Percentiles rank a stretch among this genome's conserved stretches.
Evolutionary conservation across 1,139 yeast species (phyloP).

Genomic region (Saccharomycopsis crataegensis): DNA sequence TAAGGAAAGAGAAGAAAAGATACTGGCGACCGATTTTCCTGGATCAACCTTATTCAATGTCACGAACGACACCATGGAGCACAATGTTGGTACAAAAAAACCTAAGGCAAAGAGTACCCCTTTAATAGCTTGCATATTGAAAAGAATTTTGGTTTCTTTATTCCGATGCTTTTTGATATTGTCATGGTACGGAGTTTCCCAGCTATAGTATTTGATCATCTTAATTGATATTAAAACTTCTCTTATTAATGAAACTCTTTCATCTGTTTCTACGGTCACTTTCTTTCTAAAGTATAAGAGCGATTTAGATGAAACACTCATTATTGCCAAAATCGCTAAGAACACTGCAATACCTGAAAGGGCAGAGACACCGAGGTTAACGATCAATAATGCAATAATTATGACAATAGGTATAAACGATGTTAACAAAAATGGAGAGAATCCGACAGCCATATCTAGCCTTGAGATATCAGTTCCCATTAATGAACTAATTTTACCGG

Average conservation of each 20-base stretch:
- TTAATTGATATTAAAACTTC: slow-evolving; percentile 61
- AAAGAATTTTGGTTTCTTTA: slow-evolving; percentile 35
- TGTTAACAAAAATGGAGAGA: slow-evolving; percentile 49
- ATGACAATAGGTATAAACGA: slow-evolving; percentile 49
- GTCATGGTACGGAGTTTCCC: slow-evolving; percentile 56
- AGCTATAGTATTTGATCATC: slow-evolving; percentile 63
- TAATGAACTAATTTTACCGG: slow-evolving; percentile 50
- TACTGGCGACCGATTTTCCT: slow-evolving; percentile 39
- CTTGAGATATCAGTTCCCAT: slow-evolving; percentile 72
- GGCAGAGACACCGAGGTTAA: slow-evolving; percentile 61
- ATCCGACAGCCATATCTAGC: slow-evolving; percentile 60
- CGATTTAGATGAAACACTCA: slow-evolving; percentile 21
- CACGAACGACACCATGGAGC: slow-evolving; percentile 42
- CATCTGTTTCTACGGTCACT: slow-evolving; percentile 47
- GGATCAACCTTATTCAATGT: slow-evolving; percentile 33
- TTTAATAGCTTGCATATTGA: slow-evolving; percentile 36
- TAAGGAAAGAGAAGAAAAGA: slow-evolving; percentile 61
- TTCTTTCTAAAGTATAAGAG: slow-evolving; percentile 37
- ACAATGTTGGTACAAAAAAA: slow-evolving; percentile 36
- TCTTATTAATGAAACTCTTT: slow-evolving; percentile 51
- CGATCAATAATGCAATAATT: slow-evolving; percentile 49
- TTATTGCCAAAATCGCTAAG: background rate
- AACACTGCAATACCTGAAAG: slow-evolving; percentile 49
- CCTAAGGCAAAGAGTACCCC: slow-evolving; percentile 36
- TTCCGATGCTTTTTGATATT: slow-evolving; percentile 32